Percentiles rank a stretch among this genome's conserved stretches.
phyloP scores from a whole-genome alignment of 208 protist genomes.

The Crithidia bombi region DNA sequence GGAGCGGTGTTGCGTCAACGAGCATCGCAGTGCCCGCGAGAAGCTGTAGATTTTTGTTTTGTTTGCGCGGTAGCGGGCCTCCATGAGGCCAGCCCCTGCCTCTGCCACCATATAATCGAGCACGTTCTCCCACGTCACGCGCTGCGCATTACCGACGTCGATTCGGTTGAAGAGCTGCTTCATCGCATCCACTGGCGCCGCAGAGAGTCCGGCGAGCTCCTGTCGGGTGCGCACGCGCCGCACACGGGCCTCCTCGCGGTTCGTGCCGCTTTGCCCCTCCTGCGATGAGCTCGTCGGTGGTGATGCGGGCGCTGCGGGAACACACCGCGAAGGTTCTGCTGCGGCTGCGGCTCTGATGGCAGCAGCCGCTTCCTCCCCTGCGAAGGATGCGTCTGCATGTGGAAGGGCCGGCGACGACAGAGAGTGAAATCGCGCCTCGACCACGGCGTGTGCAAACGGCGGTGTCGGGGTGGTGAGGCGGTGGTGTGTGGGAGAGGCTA shows the following conservation, averaged over 20 bases:
- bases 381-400: too few species aligned
- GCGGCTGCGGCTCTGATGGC: too few species aligned
- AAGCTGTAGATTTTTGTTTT: conserved; percentile 53
- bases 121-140: conserved; percentile 69
- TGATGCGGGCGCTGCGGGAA: too few species aligned
- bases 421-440: too few species aligned
- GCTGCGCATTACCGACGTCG: conserved; percentile 45
- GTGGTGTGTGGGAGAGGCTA: neutral
- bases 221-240: conserved; percentile 26
- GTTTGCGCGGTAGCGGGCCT: conserved; percentile 22
- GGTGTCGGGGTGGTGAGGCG: neutral
- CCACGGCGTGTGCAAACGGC: too few species aligned
- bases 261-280: conserved; percentile 4
- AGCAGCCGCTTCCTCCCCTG: too few species aligned
- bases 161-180: conserved; percentile 61
- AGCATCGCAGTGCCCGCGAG: conserved; percentile 32
- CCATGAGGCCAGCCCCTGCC: conserved; percentile 16
- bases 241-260: conserved; percentile 27
- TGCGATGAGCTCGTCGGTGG: neutral
- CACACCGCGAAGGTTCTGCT: too few species aligned
- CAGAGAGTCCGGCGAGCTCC: conserved; percentile 23
- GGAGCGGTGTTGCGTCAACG: conserved; percentile 6
- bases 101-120: conserved; percentile 59
- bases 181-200: conserved; percentile 28
- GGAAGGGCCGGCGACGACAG: neutral